A percentile compares a stretch with the other conserved stretches of the same genome.
Conservation (phyloP, 352 stramenopile species). For the Blastocystis sp. region DNA sequence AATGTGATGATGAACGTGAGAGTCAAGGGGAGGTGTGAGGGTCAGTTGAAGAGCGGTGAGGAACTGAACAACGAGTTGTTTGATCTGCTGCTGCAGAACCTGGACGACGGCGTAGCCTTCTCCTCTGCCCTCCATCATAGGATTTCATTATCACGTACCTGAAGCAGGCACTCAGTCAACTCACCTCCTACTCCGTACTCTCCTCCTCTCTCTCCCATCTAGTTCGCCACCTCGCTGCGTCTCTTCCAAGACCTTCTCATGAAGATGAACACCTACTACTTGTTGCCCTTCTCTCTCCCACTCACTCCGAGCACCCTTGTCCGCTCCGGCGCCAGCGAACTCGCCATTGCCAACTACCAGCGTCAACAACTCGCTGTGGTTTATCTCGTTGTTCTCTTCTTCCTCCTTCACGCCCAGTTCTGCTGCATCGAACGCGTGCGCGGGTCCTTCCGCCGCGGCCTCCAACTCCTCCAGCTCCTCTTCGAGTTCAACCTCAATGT, state of each 20-base stretch:
- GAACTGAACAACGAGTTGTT: not conserved
- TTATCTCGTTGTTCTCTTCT: slow-evolving; percentile 12
- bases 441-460: slow-evolving; percentile 2
- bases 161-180: not conserved
- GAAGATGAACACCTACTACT: slow-evolving; percentile 29
- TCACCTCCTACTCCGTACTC: slow-evolving; percentile 5
- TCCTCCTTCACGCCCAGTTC: slow-evolving; percentile 4
- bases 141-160: slow-evolving; percentile 20
- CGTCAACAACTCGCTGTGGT: slow-evolving; percentile 27
- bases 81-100: not conserved
- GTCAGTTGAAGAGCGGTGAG: slow-evolving; percentile 25
- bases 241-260: slow-evolving; percentile 17
- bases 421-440: slow-evolving; percentile 28
- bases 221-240: not conserved
- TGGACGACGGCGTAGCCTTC: not conserved
- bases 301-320: slow-evolving; percentile 5
- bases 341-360: slow-evolving; percentile 47
- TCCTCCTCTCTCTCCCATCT: not conserved
- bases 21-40: not conserved
- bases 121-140: not conserved
- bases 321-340: slow-evolving; percentile 12
- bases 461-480: slow-evolving; percentile 12
- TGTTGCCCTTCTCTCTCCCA: not conserved
- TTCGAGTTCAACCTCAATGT: slow-evolving; percentile 62
- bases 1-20: slow-evolving; percentile 5